Evolutionary conservation across 2,329 filamentous ascomycete genomes (phyloP).

Genomic region (Paracorniculantispora psalliotae): DNA sequence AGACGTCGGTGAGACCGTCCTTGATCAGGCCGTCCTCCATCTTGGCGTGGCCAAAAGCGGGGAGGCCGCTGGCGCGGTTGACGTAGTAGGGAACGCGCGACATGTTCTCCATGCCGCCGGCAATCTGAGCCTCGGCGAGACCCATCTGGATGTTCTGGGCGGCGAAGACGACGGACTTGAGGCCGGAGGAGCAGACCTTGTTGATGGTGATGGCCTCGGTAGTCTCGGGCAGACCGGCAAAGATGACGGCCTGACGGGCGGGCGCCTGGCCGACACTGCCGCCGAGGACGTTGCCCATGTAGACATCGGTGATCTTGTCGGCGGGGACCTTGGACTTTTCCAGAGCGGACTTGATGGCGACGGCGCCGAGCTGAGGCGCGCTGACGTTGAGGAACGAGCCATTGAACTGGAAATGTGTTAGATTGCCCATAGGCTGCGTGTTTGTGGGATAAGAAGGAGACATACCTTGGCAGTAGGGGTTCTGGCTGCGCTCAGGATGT

Average conservation of each 20-base stretch:
- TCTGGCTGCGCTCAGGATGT: slow-evolving; percentile 84
- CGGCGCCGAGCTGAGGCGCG: slow-evolving; percentile 82
- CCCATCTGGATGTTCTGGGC: slow-evolving; percentile 94
- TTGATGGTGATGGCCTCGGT: slow-evolving; percentile 92
- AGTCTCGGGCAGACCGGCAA: slow-evolving; percentile 74
- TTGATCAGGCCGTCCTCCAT: slow-evolving; percentile 90
- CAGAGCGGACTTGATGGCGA: slow-evolving; percentile 86
- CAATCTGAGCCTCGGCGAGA: slow-evolving; percentile 79
- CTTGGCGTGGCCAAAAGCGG: slow-evolving; percentile 80
- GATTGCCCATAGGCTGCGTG: neutral
- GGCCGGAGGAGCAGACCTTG: slow-evolving; percentile 93
- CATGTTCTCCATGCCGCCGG: slow-evolving; percentile 99
- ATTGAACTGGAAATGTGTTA: slow-evolving; percentile 65
- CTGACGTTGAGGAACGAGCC: slow-evolving; percentile 79
- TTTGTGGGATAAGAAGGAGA: neutral
- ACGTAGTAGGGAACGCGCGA: slow-evolving; percentile 88
- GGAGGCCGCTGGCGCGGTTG: slow-evolving; percentile 72
- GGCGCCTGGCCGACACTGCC: slow-evolving; percentile 82
- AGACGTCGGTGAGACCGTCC: slow-evolving; percentile 93
- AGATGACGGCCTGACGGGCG: slow-evolving; percentile 83
- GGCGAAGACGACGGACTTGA: slow-evolving; percentile 87
- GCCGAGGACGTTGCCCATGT: slow-evolving; percentile 95
- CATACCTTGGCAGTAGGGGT: slow-evolving; percentile 84
- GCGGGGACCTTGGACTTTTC: slow-evolving; percentile 78
- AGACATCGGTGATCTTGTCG: slow-evolving; percentile 82